These are phyloP conservation scores for Fusarium fujikuroi DNA, from an alignment of 2,329 filamentous ascomycete species.

Conservation along the genomic window DNA sequence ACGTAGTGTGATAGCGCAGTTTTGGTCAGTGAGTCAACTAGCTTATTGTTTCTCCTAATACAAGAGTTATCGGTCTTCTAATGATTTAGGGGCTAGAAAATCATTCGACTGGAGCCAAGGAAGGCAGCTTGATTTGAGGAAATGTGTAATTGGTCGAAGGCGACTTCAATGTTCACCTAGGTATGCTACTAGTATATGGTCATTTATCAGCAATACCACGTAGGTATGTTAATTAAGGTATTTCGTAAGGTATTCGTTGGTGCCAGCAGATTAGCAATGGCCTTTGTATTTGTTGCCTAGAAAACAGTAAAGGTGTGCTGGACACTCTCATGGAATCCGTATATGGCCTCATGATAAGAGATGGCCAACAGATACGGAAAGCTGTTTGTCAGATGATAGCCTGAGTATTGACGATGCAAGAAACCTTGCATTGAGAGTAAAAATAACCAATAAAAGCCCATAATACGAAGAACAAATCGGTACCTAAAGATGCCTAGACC, in stretches of 20 bases:
- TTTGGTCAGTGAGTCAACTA: not conserved
- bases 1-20: not conserved
- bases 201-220: not conserved
- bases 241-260: not conserved
- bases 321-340: not conserved
- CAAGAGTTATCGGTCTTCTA: not conserved
- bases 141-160: not conserved
- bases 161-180: not conserved
- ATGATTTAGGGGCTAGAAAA: not conserved
- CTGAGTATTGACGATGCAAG: not conserved
- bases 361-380: not conserved
- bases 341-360: not conserved
- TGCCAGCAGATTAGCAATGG: conserved; percentile 14
- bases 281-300: not conserved
- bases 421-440: not conserved
- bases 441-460: conserved; percentile 15
- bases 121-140: not conserved
- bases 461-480: not conserved
- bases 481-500: conserved; percentile 28
- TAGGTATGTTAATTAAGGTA: not conserved
- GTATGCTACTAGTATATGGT: not conserved
- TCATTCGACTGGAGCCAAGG: not conserved
- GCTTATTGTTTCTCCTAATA: not conserved
- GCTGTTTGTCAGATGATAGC: not conserved
- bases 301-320: not conserved